Base-by-base conservation (phyloP, 176 grass and related monocot species). In the Aegilops bicornis region DNA sequence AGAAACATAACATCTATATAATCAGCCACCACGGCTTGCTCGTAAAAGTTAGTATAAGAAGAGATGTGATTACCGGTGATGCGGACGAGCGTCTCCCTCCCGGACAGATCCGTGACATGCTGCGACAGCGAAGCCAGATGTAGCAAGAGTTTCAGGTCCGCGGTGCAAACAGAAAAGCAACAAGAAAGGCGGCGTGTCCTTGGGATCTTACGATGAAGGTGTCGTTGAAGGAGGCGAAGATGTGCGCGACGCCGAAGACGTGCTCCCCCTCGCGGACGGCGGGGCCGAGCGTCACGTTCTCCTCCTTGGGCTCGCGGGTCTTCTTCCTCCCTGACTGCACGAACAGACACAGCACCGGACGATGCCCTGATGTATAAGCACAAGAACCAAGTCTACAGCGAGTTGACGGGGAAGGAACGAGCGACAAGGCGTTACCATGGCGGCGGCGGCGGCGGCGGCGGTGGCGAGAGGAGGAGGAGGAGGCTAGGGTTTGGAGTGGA, bases 51-150 rank as follows among this genome's bases (percentile, higher is more conserved):
- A 8, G 6, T 2, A 43, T 6, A 22, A 71, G 9, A 59, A 59
- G 2, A 60, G 27, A 40, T 2, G 15, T 16, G 39, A 62, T 84
- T 81, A 97, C 95, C 95, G 32, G 95, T 97, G 85, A 97, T 94
- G 72, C 95, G 95, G 59, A 97, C 95, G 36, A 97, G 90, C 8
- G 92, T 94, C 93, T 97, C 95, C 35, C 92, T 92, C 65, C 95
- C 92, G 47, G 95, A 97, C 43, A 97, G 77, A 92, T 97, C 95
- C 36, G 95, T 97, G 45, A 97, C 92, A 82, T 97, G 95, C 95
- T 97, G 92, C 40, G 91, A 69, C 16, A 84, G 82, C 7, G 24
- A 78, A 87, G 22, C 62, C 76, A 65, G 73, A 6, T 7, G 10
- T 2, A 17, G 25, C 19, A 69, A 33, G 17, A 3, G 36, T 4